Base-by-base conservation (phyloP, 2,329 filamentous ascomycete genomes). In the Scleromitrula shiraiana region DNA sequence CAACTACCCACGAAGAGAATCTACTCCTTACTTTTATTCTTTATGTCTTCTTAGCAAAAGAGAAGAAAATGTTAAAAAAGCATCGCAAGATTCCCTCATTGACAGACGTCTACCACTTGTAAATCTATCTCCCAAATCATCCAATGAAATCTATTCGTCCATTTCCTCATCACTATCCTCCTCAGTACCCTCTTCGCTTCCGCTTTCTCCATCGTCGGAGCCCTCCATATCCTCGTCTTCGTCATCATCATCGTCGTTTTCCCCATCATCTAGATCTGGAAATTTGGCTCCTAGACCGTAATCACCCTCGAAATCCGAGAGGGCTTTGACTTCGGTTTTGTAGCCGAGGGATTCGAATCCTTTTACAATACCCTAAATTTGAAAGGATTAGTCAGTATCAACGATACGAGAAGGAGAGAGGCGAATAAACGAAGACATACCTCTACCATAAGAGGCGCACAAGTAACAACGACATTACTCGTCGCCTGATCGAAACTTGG, bases 401-500 rank as follows among this genome's bases (percentile, higher is more conserved):
- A 53, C 19, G 15, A n/a, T 30, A 48, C 9, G 27, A 50, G 39
- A 12, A 9, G 1, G n/a, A 17, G 9, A 32, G 22, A 17, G 14
- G 24, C 20, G 44, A 35, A 39, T 39, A 51, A 24, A 26, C 43
- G 23, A 39, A 38, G 52, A 74, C 81, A 69, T 70, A 93, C 88
- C 73, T 95, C 87, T 59, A 83, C 75, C 77, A 96, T 85, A 41
- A 88, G 77, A 14, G 85, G 83, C 17, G 88, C 86, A 64, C 91
- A 96, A 7, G 91, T 95, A 43, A 96, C 76, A 3, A 96, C 81
- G 44, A 96, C 70, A 63, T 97, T 94, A 54, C 88, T 83, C 64
- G 77, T 88, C 17, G 82, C 80, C 0, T 90, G 81, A 55, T 81
- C 76, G 65, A 98, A 97, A 29, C 93, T 74, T 0, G 85, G 84